Conservation (phyloP, 306 rosid genomes). For the Prosopis cineraria region DNA sequence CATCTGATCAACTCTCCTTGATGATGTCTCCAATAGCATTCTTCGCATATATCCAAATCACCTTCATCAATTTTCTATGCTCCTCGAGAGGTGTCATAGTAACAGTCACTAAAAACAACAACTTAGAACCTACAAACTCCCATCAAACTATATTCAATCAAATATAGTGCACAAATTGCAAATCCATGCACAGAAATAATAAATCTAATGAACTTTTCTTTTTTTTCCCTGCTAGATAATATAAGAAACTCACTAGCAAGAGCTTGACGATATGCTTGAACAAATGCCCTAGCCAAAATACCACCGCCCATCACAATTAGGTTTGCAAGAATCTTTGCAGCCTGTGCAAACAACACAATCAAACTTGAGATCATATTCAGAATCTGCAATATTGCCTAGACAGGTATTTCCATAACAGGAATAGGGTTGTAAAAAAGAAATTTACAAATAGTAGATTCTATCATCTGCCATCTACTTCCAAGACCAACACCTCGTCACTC, state of each 20-base stretch:
- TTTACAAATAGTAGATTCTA: background rate
- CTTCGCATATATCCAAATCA: background rate
- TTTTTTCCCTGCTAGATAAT: background rate
- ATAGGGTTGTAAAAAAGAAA: background rate
- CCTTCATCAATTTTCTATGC: background rate
- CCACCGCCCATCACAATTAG: slow-evolving; percentile 80
- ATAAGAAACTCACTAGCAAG: slow-evolving; percentile 59
- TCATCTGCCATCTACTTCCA: background rate
- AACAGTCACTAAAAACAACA: background rate
- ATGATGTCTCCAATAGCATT: background rate
- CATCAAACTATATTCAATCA: background rate
- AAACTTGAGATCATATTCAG: background rate
- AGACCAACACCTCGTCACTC: slow-evolving; percentile 3
- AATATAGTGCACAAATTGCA: slow-evolving; percentile 7
- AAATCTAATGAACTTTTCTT: background rate
- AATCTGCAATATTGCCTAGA: background rate
- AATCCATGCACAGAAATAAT: background rate
- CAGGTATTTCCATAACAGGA: background rate
- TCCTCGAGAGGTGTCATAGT: background rate
- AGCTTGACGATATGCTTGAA: slow-evolving; percentile 89
- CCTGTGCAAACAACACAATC: slow-evolving; percentile 51
- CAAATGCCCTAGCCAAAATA: slow-evolving; percentile 74
- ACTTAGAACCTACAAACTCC: background rate
- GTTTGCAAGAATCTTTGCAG: slow-evolving; percentile 82
- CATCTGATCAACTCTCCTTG: background rate